Percentiles rank a stretch among this genome's conserved stretches.
Evolutionary conservation across 2,329 filamentous ascomycete genomes (phyloP).

Genomic region (Tolypocladium sp.): DNA sequence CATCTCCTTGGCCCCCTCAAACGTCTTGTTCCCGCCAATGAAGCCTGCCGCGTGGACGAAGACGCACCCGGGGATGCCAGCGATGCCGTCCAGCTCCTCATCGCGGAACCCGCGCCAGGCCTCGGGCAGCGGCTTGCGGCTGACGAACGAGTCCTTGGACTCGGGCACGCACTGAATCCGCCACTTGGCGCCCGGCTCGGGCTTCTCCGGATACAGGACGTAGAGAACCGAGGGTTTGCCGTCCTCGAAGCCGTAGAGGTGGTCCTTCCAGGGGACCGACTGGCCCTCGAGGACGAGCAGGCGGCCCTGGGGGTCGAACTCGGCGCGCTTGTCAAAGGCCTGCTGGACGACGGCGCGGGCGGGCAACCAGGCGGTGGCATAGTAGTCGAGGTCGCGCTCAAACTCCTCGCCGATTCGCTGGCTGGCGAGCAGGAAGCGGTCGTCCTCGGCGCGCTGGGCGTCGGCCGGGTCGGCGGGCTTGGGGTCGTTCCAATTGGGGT

Average conservation of each 20-base stretch:
- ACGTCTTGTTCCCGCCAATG: slow-evolving; percentile 90
- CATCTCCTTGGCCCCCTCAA: slow-evolving; percentile 81
- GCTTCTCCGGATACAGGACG: slow-evolving; percentile 83
- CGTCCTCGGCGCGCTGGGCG: slow-evolving; percentile 70
- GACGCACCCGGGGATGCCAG: slow-evolving; percentile 64
- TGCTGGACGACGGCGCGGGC: slow-evolving; percentile 69
- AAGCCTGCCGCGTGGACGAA: slow-evolving; percentile 95
- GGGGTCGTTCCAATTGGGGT: slow-evolving; percentile 70
- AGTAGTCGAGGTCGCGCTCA: slow-evolving; percentile 68
- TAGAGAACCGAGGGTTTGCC: slow-evolving; percentile 59
- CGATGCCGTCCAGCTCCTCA: slow-evolving; percentile 66
- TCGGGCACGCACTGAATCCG: slow-evolving; percentile 87
- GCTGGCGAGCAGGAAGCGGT: slow-evolving; percentile 68
- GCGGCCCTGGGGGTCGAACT: slow-evolving; percentile 65
- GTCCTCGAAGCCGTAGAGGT: slow-evolving; percentile 79
- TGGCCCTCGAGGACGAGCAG: slow-evolving; percentile 71
- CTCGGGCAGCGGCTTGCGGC: slow-evolving; percentile 83
- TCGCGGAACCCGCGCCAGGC: slow-evolving; percentile 88
- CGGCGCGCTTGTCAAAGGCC: slow-evolving; percentile 61
- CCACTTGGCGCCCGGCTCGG: slow-evolving; percentile 72
- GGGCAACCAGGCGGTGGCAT: slow-evolving; percentile 72
- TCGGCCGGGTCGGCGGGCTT: slow-evolving; percentile 36
- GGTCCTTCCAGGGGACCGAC: slow-evolving; percentile 91
- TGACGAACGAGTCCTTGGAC: slow-evolving; percentile 78
- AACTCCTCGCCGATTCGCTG: slow-evolving; percentile 85